These are phyloP conservation scores for Huntiella abstrusa DNA, from an alignment of 2,329 filamentous ascomycete species.

Conservation along the genomic window DNA sequence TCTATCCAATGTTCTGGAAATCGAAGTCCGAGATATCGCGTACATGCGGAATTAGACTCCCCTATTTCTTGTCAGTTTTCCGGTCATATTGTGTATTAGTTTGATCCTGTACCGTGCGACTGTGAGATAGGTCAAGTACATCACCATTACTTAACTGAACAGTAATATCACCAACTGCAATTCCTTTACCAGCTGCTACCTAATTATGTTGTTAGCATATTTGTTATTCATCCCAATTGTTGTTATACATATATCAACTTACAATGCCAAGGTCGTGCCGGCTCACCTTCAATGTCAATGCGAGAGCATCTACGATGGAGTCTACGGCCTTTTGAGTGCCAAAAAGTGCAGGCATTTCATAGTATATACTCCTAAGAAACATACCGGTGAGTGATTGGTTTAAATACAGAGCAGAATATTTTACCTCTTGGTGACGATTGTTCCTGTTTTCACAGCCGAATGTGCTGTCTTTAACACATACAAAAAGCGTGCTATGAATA, in stretches of 20 bases:
- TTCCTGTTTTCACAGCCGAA: slow-evolving; percentile 35
- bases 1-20: slow-evolving; percentile 35
- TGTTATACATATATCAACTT: slow-evolving; percentile 1
- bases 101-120: slow-evolving; percentile 17
- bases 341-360: slow-evolving; percentile 57
- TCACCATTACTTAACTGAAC: slow-evolving; percentile 28
- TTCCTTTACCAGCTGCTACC: slow-evolving; percentile 57
- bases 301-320: slow-evolving; percentile 53
- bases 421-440: slow-evolving; percentile 43
- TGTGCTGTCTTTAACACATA: slow-evolving; percentile 41
- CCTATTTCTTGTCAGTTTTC: slow-evolving; percentile 22
- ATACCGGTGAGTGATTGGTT: not conserved
- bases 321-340: slow-evolving; percentile 50
- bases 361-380: slow-evolving; percentile 51
- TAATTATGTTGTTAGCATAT: slow-evolving; percentile 16
- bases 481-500: slow-evolving; percentile 31
- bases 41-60: slow-evolving; percentile 38
- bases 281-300: slow-evolving; percentile 45
- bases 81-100: too few relatives aligned
- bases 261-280: slow-evolving; percentile 54
- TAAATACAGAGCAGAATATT: slow-evolving; percentile 7
- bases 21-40: slow-evolving; percentile 30
- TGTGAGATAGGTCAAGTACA: slow-evolving; percentile 17
- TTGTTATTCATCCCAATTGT: not conserved
- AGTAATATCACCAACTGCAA: slow-evolving; percentile 40